phyloP scores from a whole-genome alignment of 139 green algal species.

The Pleodorina starrii region DNA sequence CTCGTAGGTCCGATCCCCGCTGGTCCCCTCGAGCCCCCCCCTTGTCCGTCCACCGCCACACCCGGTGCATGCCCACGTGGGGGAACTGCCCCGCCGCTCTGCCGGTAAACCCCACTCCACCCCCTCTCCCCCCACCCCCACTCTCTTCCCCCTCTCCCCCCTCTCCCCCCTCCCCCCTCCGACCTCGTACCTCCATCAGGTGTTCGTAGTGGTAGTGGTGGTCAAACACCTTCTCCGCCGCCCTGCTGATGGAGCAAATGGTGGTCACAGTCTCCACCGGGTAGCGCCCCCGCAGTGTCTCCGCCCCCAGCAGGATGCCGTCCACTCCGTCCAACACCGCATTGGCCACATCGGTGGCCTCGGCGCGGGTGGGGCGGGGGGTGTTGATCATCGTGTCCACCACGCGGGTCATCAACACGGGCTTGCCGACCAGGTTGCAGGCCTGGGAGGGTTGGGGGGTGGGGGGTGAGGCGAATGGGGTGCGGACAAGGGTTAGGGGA shows the following conservation, averaged over 20 bases:
- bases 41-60: too few species aligned
- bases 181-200: slow-evolving; percentile 49
- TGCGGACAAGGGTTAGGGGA: too few species aligned
- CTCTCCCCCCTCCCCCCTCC: too few species aligned
- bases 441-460: slow-evolving; percentile 45
- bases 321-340: slow-evolving; percentile 94
- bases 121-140: too few species aligned
- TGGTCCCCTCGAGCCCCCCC: too few species aligned
- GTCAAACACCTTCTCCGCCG: slow-evolving; percentile 72
- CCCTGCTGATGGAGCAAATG: slow-evolving; percentile 58
- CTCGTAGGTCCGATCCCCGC: too few species aligned
- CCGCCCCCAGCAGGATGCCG: slow-evolving; percentile 90
- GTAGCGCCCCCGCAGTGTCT: slow-evolving; percentile 68
- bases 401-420: slow-evolving; percentile 88
- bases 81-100: too few species aligned
- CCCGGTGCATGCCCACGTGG: too few species aligned
- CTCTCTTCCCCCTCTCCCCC: too few species aligned
- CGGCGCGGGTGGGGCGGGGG: slow-evolving; percentile 89
- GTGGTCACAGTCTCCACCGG: slow-evolving; percentile 84
- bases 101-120: too few species aligned
- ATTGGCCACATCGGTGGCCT: slow-evolving; percentile 93
- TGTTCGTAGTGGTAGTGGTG: slow-evolving; percentile 72
- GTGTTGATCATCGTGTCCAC: slow-evolving; percentile 92
- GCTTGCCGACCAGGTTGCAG: slow-evolving; percentile 93
- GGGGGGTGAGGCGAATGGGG: not conserved